phyloP scores from a whole-genome alignment of 169 alveolate species.

The Plasmodium vinckei region DNA sequence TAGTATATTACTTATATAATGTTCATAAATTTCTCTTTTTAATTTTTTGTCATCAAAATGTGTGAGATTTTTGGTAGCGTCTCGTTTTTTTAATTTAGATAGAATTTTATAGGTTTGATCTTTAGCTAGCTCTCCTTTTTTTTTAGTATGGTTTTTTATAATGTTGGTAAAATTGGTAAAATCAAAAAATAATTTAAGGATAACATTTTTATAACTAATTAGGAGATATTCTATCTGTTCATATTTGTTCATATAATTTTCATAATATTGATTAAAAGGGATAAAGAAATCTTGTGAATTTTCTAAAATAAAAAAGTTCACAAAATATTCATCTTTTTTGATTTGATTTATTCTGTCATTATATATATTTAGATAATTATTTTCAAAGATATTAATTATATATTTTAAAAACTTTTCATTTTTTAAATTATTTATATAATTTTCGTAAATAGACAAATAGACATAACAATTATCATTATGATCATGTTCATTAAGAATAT shows the following conservation, averaged over 20 bases:
- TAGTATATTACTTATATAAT: constrained; percentile 6
- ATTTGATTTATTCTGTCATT: constrained; percentile 11
- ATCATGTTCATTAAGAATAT: constrained; percentile 2
- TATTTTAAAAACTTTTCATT: constrained; percentile 11
- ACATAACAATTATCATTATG: constrained; percentile 10
- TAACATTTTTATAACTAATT: constrained; percentile 19
- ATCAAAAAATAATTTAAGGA: constrained; percentile 15
- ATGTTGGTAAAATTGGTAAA: background rate
- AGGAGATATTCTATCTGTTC: constrained; percentile 17
- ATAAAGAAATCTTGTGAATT: constrained; percentile 4
- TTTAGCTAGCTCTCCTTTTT: background rate
- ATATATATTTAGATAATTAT: constrained; percentile 20
- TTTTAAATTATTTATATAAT: constrained; percentile 16
- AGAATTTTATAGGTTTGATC: background rate
- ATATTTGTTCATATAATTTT: constrained; percentile 21
- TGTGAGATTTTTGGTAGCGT: background rate
- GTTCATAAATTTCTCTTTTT: background rate
- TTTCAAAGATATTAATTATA: constrained; percentile 8
- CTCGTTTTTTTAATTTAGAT: background rate
- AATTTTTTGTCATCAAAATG: constrained; percentile 4
- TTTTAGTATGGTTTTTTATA: background rate
- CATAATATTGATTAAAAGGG: constrained; percentile 13
- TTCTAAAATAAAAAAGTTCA: constrained; percentile 10
- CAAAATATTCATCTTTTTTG: constrained; percentile 22
- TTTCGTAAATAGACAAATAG: constrained; percentile 11